Evolutionary conservation across 805 yeast genomes (phyloP), one percentile per base, ranked within the genome.

Genomic region (Hermanozyma aechmeae): DNA sequence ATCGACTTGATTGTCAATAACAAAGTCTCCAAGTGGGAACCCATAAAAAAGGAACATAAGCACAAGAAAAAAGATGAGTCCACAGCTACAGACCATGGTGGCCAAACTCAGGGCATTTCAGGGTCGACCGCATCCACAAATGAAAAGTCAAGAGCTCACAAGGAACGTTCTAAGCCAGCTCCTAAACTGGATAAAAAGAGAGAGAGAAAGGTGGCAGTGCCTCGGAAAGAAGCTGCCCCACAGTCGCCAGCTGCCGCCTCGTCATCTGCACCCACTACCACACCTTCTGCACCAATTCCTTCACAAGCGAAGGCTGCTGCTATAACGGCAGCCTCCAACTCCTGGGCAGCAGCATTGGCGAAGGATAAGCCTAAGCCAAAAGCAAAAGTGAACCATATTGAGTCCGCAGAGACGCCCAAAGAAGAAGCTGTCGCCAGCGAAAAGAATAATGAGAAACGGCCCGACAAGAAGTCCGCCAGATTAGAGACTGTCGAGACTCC

Each of bases 1-100:
- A 79, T 84, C 39, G 87, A 80, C 49, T 78, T 85, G 54, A 87
- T 92, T 56, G 78, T 93, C 33, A 82, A 85, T 37, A 95, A 95
- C 41, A 80, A 81, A 46, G 93, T 84, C 22, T 70, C 80, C 42
- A 84, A 81, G 57, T 89, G 97, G 96, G 96, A 85, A 51, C 92
- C 87, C 45, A 95, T 84, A 39, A 78, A 77, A 56, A 81, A 70
- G 26, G 80, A 77, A 54, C 72, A 71, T 33, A 65, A 68, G 58
- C 43, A 46, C 32, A 56, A 56, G 43, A 73, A 55, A 61, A 51
- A 55, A 39, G 60, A 53, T 16, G 45, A 41, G n/a, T n/a, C n/a
- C n/a, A n/a, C n/a, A n/a, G n/a, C n/a, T n/a, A n/a, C n/a, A n/a
- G n/a, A n/a, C n/a, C n/a, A n/a, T n/a, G n/a, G n/a, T n/a, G n/a